phyloP scores from a whole-genome alignment of 1,139 yeast species.

The Hemisphaericaspora lyxosophila region DNA sequence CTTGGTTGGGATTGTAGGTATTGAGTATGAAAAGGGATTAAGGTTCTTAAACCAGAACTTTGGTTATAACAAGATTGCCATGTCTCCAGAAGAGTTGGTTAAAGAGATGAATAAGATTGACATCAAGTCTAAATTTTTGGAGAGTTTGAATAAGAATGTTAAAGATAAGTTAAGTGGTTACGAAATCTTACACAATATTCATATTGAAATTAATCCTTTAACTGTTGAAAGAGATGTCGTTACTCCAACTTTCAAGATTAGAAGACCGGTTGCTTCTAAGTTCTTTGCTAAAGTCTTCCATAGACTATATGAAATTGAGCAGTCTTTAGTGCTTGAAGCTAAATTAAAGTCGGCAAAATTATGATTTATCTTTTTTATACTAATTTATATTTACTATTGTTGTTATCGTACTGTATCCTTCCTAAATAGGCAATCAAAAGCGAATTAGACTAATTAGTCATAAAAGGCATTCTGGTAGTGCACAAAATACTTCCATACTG shows the following conservation, averaged over 20 bases:
- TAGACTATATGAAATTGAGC: conserved; percentile 22
- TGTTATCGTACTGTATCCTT: background rate
- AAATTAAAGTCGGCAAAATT: conserved; percentile 11
- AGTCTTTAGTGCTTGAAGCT: conserved; percentile 16
- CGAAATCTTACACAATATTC: conserved; percentile 35
- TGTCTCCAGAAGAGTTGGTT: conserved; percentile 23
- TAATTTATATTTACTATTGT: background rate
- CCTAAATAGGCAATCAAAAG: background rate
- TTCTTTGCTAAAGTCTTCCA: conserved; percentile 25
- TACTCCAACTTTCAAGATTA: conserved; percentile 40
- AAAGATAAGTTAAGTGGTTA: conserved; percentile 24
- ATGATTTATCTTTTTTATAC: background rate
- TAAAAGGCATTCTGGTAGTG: background rate
- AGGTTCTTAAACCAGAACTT: conserved; percentile 19
- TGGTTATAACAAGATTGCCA: conserved; percentile 17
- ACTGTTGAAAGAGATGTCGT: conserved; percentile 39
- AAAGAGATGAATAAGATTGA: conserved; percentile 25
- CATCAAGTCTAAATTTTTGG: conserved; percentile 24
- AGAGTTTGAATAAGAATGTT: conserved; percentile 25
- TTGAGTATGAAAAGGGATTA: conserved; percentile 26
- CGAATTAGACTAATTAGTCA: background rate
- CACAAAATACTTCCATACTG: background rate
- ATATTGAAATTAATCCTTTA: conserved; percentile 35
- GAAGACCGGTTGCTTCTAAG: conserved; percentile 30
- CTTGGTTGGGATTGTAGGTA: conserved; percentile 62